These are phyloP conservation scores for Glonium stellatum DNA, from an alignment of 495 filamentous ascomycete genomes.

Conservation along the genomic window DNA sequence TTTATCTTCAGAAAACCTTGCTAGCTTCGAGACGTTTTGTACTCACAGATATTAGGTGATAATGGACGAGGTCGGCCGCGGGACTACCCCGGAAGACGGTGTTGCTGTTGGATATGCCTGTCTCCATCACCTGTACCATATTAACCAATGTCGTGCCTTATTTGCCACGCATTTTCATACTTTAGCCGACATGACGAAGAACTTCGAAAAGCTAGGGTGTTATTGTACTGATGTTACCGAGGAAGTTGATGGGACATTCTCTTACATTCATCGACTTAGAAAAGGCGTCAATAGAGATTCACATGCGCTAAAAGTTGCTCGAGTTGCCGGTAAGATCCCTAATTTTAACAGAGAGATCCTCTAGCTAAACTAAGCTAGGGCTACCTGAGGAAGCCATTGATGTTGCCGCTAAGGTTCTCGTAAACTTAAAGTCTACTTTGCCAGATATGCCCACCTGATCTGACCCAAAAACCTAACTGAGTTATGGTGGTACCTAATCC, in stretches of 20 bases:
- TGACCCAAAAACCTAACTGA: no score
- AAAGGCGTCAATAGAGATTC: conserved; percentile 77
- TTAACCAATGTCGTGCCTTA: conserved; percentile 69
- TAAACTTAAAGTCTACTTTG: no score
- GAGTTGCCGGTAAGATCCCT: conserved; percentile 56
- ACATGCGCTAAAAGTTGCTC: conserved; percentile 89
- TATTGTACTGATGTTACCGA: conserved; percentile 91
- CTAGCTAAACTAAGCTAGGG: conserved; percentile 17
- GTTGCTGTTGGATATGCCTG: conserved; percentile 83
- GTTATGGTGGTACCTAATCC: no score
- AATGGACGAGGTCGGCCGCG: conserved; percentile 95
- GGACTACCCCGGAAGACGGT: conserved; percentile 88
- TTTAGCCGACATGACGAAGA: conserved; percentile 67
- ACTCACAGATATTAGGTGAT: conserved; percentile 46
- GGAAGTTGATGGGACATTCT: conserved; percentile 55
- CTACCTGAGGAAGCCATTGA: conserved; percentile 40
- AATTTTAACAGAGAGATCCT: neutral
- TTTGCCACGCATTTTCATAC: conserved; percentile 95
- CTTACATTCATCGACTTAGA: conserved; percentile 76
- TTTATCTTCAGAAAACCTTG: neutral
- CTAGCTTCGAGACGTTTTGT: neutral
- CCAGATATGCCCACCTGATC: no score
- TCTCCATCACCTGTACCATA: conserved; percentile 69
- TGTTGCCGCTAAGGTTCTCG: conserved; percentile 35
- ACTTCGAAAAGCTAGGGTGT: conserved; percentile 58